Evolutionary conservation across 179 eudicot genomes (phyloP), one percentile per base, ranked within the genome.

Genomic region (Nepenthes alata): DNA sequence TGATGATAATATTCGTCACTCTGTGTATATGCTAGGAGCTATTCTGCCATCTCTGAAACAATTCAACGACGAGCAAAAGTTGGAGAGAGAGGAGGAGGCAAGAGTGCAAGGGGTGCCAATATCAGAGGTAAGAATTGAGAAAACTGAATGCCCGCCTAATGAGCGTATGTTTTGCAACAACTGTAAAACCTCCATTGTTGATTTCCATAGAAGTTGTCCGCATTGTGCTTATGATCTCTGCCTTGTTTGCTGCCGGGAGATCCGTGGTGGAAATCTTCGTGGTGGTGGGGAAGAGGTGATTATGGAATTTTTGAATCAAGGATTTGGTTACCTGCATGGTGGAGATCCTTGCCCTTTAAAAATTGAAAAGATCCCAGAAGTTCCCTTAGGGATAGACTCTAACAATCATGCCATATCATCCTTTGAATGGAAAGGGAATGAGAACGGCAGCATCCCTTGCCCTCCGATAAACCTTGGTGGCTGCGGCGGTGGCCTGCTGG

Each of bases 171-270:
- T 67, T 70, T 89, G 97, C 56, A 68, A 87, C 73, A 66, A 74
- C 60, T 89, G 97, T 71, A 76, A 69, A 59, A 87, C 97, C 64
- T 83, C 91, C 6, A 89, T 89, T 72, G 74, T 72, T 68, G 95
- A 89, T 78, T 81, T 83, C 60, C 95, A 89, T 64, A 76, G 97
- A 65, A 83, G 82, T 71, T 89, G 97, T 63, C 66, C 82, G 8
- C 13, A 63, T 34, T 89, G 95, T 71, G 61, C 58, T 13, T 89
- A 78, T 77, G 95, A 87, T 63, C 80, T 89, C 9, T 89, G 95
- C 68, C 85, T 89, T 67, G 61, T 67, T 58, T 89, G 97, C 70
- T 89, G 95, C 63, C 78, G 67, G 36, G 97, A 87, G 74, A 50
- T 89, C 14, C 81, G 95, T 8, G 71, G 66, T 15, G 95, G 95